Conservation (phyloP, 2,329 filamentous ascomycete genomes). For the Neonectria coccinea region DNA sequence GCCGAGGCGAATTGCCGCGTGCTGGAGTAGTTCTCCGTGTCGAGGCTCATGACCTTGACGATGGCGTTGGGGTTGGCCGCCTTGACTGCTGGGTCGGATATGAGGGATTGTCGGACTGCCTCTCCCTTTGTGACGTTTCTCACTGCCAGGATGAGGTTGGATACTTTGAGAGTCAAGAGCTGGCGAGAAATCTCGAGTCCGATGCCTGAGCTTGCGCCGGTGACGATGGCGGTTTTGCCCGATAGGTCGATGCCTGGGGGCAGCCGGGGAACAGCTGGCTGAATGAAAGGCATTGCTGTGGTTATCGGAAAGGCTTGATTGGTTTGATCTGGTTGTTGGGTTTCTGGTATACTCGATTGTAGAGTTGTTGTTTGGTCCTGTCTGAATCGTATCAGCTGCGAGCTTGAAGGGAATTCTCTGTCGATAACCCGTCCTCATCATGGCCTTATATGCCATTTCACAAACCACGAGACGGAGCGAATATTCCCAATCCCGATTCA, state of each 20-base stretch:
- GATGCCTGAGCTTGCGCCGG: constrained; percentile 58
- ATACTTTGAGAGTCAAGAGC: constrained; percentile 50
- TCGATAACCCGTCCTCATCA: not conserved
- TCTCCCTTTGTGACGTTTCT: constrained; percentile 49
- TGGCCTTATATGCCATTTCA: not conserved
- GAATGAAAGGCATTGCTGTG: constrained; percentile 21
- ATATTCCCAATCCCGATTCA: not conserved
- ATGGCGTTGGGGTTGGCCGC: constrained; percentile 23
- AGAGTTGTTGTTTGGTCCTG: not conserved
- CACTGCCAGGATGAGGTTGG: constrained; percentile 56
- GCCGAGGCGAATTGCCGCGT: constrained; percentile 17
- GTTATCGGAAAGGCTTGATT: not conserved
- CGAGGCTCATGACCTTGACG: constrained; percentile 34
- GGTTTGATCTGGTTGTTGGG: not conserved
- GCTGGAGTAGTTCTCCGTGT: constrained; percentile 30
- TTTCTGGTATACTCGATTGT: not conserved
- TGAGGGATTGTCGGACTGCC: constrained; percentile 31
- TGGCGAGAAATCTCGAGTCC: constrained; percentile 56
- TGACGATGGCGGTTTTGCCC: constrained; percentile 53
- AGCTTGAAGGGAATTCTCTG: not conserved
- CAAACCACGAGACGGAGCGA: not conserved
- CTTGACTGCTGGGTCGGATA: constrained; percentile 25
- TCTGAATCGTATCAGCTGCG: not conserved
- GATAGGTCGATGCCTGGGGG: constrained; percentile 36
- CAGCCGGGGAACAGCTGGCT: constrained; percentile 30